Conservation (phyloP, 1,284 basidiomycete species). For the Phellinidium pouzarii region DNA sequence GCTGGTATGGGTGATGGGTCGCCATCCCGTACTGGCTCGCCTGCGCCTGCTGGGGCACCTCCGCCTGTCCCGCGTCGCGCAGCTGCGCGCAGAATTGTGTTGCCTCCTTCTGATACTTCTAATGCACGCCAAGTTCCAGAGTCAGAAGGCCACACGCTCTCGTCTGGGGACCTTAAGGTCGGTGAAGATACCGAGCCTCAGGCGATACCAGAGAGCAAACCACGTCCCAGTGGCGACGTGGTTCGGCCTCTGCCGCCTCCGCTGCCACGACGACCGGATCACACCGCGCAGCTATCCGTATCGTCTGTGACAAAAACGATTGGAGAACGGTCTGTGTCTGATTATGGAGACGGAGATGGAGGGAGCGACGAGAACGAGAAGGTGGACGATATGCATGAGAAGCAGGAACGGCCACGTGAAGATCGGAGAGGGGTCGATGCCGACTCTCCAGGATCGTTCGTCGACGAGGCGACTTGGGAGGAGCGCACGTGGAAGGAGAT, state of each 20-base stretch:
- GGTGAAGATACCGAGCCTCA: conserved; percentile 8
- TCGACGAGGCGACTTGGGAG: conserved; percentile 77
- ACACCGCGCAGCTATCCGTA: neutral
- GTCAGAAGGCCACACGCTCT: too few relatives aligned
- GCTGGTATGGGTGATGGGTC: too few relatives aligned
- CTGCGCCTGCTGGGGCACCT: conserved; percentile 29
- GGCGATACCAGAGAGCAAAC: neutral
- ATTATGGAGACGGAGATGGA: conserved; percentile 3
- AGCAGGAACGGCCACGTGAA: neutral
- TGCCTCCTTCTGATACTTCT: conserved; percentile 28
- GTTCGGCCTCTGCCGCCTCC: neutral
- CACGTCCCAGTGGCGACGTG: neutral
- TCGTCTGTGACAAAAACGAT: neutral
- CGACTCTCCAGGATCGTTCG: conserved; percentile 31
- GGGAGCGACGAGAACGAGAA: neutral
- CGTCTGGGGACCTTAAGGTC: conserved; percentile 22
- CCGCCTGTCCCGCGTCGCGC: conserved; percentile 54
- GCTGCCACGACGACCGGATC: neutral
- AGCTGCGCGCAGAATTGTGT: conserved; percentile 33
- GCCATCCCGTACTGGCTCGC: conserved; percentile 27
- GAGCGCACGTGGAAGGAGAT: conserved; percentile 85
- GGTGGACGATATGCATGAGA: neutral
- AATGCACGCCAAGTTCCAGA: too few relatives aligned
- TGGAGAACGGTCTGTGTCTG: neutral
- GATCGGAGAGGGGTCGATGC: neutral